These are phyloP conservation scores for Penicillium sp. DNA, from an alignment of 2,329 filamentous ascomycete genomes.

Conservation along the genomic window DNA sequence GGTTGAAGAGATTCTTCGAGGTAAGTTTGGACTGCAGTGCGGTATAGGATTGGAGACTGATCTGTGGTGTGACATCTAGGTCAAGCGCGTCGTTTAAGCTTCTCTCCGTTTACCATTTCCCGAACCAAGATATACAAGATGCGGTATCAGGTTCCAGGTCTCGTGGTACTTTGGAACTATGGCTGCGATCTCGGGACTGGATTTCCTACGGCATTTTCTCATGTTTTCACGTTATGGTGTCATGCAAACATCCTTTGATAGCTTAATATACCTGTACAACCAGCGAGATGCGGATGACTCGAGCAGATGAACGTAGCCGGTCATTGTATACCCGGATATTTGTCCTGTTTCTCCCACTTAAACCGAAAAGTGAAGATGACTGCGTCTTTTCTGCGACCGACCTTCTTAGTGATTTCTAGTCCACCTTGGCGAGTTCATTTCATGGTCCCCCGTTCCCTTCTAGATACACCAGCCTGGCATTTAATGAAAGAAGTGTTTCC, in stretches of 20 bases:
- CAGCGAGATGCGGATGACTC: slow-evolving; percentile 1
- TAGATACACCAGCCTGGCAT: background rate
- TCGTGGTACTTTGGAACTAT: background rate
- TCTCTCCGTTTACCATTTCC: background rate
- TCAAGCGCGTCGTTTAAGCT: slow-evolving; percentile 46
- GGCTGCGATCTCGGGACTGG: background rate
- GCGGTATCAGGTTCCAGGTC: slow-evolving; percentile 1
- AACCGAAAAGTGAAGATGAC: no score
- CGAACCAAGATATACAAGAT: slow-evolving; percentile 12
- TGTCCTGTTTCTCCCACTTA: background rate
- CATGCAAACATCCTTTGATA: slow-evolving; percentile 18
- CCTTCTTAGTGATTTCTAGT: background rate
- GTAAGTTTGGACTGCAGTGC: slow-evolving; percentile 40
- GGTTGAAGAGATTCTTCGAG: slow-evolving; percentile 98
- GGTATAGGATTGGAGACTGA: slow-evolving; percentile 4
- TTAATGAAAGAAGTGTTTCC: background rate
- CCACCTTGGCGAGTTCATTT: background rate
- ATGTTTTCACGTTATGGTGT: slow-evolving; percentile 18
- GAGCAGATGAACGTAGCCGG: background rate
- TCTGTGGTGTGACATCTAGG: slow-evolving; percentile 26
- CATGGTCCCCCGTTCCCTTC: background rate
- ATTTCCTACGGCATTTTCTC: slow-evolving; percentile 1
- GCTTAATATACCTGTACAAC: slow-evolving; percentile 23
- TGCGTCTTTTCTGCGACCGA: background rate
- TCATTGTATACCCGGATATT: background rate